A percentile compares a stretch with the other conserved stretches of the same genome.
These are phyloP conservation scores for Jackrogersella multiformis DNA, from an alignment of 495 filamentous ascomycete species.

Conservation along the genomic window DNA sequence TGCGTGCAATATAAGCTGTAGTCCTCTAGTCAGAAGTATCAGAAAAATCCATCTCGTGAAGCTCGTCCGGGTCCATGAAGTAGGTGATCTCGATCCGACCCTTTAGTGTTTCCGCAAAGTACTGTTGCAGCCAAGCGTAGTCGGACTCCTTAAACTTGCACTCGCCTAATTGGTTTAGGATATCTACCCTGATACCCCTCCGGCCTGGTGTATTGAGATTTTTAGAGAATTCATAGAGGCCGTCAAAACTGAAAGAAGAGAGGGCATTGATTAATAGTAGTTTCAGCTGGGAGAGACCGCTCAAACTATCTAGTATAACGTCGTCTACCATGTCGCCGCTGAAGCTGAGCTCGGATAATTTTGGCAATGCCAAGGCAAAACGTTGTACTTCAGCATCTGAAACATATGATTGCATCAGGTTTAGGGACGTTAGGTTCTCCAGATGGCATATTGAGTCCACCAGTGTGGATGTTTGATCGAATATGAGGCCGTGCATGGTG, in stretches of 20 bases:
- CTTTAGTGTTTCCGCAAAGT: slow-evolving; percentile 31
- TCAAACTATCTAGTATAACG: slow-evolving; percentile 56
- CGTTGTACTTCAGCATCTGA: slow-evolving; percentile 17
- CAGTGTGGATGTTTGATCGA: slow-evolving; percentile 52
- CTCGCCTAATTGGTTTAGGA: slow-evolving; percentile 40
- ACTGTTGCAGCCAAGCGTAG: slow-evolving; percentile 25
- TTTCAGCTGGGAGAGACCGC: slow-evolving; percentile 52
- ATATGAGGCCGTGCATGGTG: slow-evolving; percentile 55
- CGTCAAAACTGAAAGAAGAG: slow-evolving; percentile 57
- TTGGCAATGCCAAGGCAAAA: slow-evolving; percentile 48
- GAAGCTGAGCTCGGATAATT: slow-evolving; percentile 65
- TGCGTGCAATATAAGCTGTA: background rate
- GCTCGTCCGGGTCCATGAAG: slow-evolving; percentile 44
- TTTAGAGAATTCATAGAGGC: slow-evolving; percentile 58
- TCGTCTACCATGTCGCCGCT: slow-evolving; percentile 65
- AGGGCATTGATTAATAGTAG: slow-evolving; percentile 57
- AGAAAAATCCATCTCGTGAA: slow-evolving; percentile 48
- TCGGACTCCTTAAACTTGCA: slow-evolving; percentile 34
- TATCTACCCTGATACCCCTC: slow-evolving; percentile 41
- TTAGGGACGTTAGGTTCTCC: slow-evolving; percentile 42
- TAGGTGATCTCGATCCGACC: slow-evolving; percentile 46
- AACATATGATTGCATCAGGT: slow-evolving; percentile 42
- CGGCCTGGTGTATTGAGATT: slow-evolving; percentile 51
- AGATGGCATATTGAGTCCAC: slow-evolving; percentile 56
- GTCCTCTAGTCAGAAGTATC: slow-evolving; percentile 32